Evolutionary conservation across 1,139 yeast species (phyloP), one percentile per base, ranked within the genome.

Genomic region (Keqinozyma sinolaborantium): DNA sequence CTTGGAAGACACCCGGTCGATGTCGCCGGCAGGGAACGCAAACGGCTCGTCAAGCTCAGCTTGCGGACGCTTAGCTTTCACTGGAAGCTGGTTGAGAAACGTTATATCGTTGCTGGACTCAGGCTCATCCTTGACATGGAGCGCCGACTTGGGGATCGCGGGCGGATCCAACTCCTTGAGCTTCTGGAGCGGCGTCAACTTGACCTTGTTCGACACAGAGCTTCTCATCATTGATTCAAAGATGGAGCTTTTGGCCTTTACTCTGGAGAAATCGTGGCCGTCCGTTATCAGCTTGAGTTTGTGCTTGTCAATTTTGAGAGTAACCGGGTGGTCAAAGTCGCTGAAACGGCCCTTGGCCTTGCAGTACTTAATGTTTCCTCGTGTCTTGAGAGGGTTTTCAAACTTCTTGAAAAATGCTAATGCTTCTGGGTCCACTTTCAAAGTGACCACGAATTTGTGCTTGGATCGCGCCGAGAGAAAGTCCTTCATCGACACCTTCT

Each of bases 381-480:
- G 50, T 1, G 65, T 50, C 31, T 51, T 53, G 14, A 64, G 48
- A 1, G 70, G 67, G 31, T 58, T 62, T 18, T 55, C 58, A 27
- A 41, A 49, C 29, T 39, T 41, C 29, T 58, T 52, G 16, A 61
- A 51, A 23, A 51, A 51, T n/a, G 46, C 42, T 27, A 66, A 47
- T 4, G 45, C 48, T 1, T 32, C 44, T 3, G 61, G 45, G 26
- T 49, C 43, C 3, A 65, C 32, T 30, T 53, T 56, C 10, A 67
- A 46, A 0, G 58, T 54, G 1, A 65, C 60, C 11, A 47, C 33
- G 13, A 38, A 33, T 11, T 45, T 36, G 35, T 34, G 39, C 32
- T 31, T 44, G 38, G 33, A 39, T 39, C 28, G 32, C 23, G 24
- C 27, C n/a, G 25, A 28, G 14, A 56, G 41, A 5, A 56, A 33